Conservation (phyloP, 2,329 filamentous ascomycete genomes). For the Alternaria brassicae region DNA sequence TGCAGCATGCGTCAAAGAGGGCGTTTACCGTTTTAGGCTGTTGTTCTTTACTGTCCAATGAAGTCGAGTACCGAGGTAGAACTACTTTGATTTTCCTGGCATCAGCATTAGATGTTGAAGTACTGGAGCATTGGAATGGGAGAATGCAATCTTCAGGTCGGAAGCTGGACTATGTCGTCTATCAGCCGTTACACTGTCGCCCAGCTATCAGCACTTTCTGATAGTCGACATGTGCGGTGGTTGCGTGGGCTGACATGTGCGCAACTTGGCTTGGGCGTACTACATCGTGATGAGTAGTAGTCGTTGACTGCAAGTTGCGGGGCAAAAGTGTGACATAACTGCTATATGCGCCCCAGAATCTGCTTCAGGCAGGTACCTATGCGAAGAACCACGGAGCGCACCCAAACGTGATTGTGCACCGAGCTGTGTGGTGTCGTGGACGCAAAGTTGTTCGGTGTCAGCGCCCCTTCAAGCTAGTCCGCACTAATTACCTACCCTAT, state of each 20-base stretch:
- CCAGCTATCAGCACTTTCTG: background rate
- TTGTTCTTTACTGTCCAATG: background rate
- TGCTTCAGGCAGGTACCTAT: background rate
- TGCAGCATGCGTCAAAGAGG: slow-evolving; percentile 3
- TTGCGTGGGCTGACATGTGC: background rate
- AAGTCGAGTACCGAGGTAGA: background rate
- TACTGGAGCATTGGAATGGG: background rate
- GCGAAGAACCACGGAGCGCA: background rate
- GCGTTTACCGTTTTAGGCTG: background rate
- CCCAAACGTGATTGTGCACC: background rate
- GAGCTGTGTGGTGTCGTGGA: background rate
- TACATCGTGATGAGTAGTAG: background rate
- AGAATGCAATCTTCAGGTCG: background rate
- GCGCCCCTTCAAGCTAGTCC: slow-evolving; percentile 10
- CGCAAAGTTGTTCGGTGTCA: slow-evolving; percentile 15
- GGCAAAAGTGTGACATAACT: slow-evolving; percentile 5
- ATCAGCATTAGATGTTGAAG: background rate
- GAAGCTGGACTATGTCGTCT: background rate
- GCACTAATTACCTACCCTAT: slow-evolving; percentile 12
- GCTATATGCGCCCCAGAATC: background rate
- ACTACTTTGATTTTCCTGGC: background rate
- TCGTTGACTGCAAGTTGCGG: slow-evolving; percentile 3
- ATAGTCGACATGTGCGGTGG: background rate
- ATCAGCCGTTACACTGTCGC: background rate
- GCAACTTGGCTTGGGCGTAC: background rate